Percentiles rank a stretch among this genome's conserved stretches.
Evolutionary conservation across 179 eudicot genomes (phyloP).

Genomic region (Heliamphora pulchella): DNA sequence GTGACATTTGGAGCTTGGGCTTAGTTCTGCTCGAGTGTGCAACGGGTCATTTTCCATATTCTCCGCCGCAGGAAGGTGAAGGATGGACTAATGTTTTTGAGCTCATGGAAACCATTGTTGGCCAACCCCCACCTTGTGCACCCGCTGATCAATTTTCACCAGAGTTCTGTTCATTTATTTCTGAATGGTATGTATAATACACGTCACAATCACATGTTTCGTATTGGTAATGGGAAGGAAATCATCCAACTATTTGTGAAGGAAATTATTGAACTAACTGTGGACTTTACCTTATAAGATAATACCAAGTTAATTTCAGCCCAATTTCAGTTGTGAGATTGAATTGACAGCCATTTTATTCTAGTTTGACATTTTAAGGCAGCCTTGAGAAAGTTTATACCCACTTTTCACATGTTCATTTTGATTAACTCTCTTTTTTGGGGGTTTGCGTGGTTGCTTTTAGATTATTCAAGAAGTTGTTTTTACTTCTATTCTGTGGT

Average conservation of each 20-base stretch:
- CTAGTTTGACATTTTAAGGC: background rate
- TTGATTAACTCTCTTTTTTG: background rate
- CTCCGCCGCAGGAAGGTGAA: conserved; percentile 55
- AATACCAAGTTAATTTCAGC: background rate
- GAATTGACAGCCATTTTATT: background rate
- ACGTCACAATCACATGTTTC: conserved; percentile 3
- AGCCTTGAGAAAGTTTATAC: background rate
- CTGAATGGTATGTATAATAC: conserved; percentile 56
- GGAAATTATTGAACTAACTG: background rate
- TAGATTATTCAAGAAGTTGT: background rate
- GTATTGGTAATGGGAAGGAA: conserved; percentile 2
- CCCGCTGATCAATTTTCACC: conserved; percentile 72
- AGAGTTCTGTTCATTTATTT: conserved; percentile 87
- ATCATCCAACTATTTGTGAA: background rate
- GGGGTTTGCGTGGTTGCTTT: background rate
- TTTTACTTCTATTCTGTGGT: background rate
- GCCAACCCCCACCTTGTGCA: conserved; percentile 76
- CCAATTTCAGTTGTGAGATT: background rate
- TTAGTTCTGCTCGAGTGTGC: conserved; percentile 92
- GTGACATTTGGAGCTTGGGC: conserved; percentile 98
- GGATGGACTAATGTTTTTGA: conserved; percentile 64
- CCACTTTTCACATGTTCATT: background rate
- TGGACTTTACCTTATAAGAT: conserved; percentile 3
- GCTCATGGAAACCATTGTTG: conserved; percentile 80
- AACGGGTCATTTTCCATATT: conserved; percentile 70